These are phyloP conservation scores for Panus rudis DNA, from an alignment of 768 basidiomycete species.

Conservation along the genomic window DNA sequence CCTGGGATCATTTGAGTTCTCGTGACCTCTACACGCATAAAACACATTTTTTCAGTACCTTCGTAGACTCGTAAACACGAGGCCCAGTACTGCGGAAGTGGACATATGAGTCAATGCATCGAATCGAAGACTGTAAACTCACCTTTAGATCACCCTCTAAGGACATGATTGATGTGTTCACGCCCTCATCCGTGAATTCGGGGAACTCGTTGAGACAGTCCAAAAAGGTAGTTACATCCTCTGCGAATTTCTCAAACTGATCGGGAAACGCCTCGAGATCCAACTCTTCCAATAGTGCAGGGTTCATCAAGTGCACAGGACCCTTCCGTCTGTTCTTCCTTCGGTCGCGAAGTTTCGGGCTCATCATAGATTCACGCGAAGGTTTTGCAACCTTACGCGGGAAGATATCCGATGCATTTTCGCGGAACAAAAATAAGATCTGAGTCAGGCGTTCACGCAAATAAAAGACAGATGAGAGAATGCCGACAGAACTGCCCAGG, in stretches of 20 bases:
- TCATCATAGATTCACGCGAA: constrained; percentile 31
- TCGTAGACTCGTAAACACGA: constrained; percentile 61
- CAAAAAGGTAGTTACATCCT: constrained; percentile 62
- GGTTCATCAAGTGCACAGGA: constrained; percentile 43
- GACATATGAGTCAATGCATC: constrained; percentile 4
- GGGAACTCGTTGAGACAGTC: constrained; percentile 73
- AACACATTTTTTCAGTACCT: constrained; percentile 31
- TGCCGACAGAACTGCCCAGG: constrained; percentile 70
- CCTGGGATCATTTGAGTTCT: constrained; percentile 29
- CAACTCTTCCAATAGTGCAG: constrained; percentile 47
- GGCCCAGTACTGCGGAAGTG: constrained; percentile 57
- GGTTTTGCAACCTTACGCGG: constrained; percentile 52
- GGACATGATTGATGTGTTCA: constrained; percentile 57
- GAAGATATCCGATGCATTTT: constrained; percentile 74
- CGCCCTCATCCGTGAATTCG: constrained; percentile 68
- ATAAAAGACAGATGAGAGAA: constrained; percentile 66
- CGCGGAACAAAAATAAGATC: constrained; percentile 62
- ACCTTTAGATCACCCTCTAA: constrained; percentile 70
- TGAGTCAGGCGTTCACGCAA: constrained; percentile 64
- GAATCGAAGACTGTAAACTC: constrained; percentile 9
- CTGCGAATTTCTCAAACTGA: constrained; percentile 54
- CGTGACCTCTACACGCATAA: constrained; percentile 4
- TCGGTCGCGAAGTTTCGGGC: constrained; percentile 28
- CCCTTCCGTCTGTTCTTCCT: constrained; percentile 24
- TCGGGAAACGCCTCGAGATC: constrained; percentile 62